Evolutionary conservation across 331 rosid genomes (phyloP).

Genomic region (Ulmus americana): DNA sequence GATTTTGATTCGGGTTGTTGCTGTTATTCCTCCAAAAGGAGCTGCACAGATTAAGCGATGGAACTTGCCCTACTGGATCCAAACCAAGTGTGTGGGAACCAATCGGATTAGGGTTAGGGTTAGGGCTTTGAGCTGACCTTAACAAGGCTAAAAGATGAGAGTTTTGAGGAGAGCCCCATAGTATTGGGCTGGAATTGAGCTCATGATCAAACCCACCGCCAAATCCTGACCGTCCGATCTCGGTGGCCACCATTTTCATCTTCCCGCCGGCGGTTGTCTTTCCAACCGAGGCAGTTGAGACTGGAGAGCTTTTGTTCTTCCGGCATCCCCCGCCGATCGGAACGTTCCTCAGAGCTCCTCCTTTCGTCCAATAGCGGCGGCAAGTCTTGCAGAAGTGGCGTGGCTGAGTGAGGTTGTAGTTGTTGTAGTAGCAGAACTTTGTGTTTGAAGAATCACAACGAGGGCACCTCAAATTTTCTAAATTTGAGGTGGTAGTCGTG

Average conservation of each 20-base stretch:
- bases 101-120: conserved; percentile 35
- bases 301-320: conserved; percentile 42
- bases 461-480: conserved; percentile 65
- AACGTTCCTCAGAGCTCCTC: conserved; percentile 74
- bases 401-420: conserved; percentile 94
- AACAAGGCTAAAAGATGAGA: conserved; percentile 53
- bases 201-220: conserved; percentile 41
- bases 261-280: conserved; percentile 32
- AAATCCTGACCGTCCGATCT: conserved; percentile 41
- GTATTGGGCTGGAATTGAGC: conserved; percentile 38
- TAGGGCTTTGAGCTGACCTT: conserved; percentile 52
- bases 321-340: conserved; percentile 88
- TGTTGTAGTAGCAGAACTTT: conserved; percentile 90
- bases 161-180: conserved; percentile 79
- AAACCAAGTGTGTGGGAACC: conserved; percentile 46
- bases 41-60: conserved; percentile 52
- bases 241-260: conserved; percentile 47
- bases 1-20: conserved; percentile 37
- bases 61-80: conserved; percentile 41
- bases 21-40: conserved; percentile 54
- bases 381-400: conserved; percentile 93
- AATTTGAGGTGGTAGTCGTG: not conserved
- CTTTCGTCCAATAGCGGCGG: conserved; percentile 93
- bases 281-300: conserved; percentile 19
- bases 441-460: conserved; percentile 83